These are phyloP conservation scores for Platanus orientalis DNA, from an alignment of 164 flowering plant genomes.

Conservation along the genomic window DNA sequence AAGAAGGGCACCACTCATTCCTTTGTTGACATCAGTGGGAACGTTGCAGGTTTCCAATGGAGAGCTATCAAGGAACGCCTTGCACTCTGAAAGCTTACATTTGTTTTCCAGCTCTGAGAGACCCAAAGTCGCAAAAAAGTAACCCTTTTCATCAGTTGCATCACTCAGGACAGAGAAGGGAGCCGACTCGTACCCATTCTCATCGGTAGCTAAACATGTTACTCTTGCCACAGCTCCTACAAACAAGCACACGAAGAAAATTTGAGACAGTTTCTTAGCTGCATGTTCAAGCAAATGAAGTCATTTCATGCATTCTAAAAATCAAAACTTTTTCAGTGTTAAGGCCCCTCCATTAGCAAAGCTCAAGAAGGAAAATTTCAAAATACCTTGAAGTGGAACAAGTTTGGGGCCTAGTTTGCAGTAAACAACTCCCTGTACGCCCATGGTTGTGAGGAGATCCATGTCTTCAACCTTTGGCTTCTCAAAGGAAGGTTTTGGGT, in stretches of 20 bases:
- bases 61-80: conserved; percentile 36
- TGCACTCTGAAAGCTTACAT: conserved; percentile 28
- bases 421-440: conserved; percentile 34
- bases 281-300: no score
- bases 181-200: conserved; percentile 25
- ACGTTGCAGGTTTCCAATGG: conserved; percentile 28
- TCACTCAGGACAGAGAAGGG: conserved; percentile 28
- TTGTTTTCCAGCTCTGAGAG: conserved; percentile 15
- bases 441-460: conserved; percentile 7
- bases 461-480: background rate
- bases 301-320: no score
- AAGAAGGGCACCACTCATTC: conserved; percentile 32
- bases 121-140: conserved; percentile 31
- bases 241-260: background rate
- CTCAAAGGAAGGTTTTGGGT: background rate
- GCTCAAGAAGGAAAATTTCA: background rate
- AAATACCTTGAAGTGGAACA: conserved; percentile 30
- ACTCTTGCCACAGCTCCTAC: conserved; percentile 41
- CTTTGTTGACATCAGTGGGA: conserved; percentile 33
- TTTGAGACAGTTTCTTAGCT: no score
- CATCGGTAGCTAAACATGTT: conserved; percentile 26
- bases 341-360: background rate
- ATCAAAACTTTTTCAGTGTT: background rate
- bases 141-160: conserved; percentile 36
- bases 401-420: conserved; percentile 24